Evolutionary conservation across 495 filamentous ascomycete species (phyloP), one percentile per base, ranked within the genome.

Genomic region (Tuber melanosporum): DNA sequence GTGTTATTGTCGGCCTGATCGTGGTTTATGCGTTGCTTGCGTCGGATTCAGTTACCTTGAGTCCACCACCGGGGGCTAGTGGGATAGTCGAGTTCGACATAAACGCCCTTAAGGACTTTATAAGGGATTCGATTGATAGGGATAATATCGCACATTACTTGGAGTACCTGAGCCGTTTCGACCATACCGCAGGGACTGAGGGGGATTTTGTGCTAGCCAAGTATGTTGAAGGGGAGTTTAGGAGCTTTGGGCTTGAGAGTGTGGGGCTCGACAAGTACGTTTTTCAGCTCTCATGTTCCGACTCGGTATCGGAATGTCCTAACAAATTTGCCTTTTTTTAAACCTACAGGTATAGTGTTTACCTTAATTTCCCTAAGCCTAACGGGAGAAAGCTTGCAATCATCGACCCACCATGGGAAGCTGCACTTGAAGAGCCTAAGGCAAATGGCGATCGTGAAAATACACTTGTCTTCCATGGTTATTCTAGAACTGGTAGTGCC

Each of bases 101-200:
- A 43, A 91, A 90, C 87, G 88, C 78, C 82, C 90, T 91, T 81
- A 89, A 89, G 83, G 88, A 86, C 49, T 93, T 90, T 84, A 88
- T 93, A 26, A 91, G 94, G 82, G 85, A 85, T 20, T 88, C 89
- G 76, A 87, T 95, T 76, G 89, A 94, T 77, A 86, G 87, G 49
- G 86, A 87, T 69, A 85, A 85, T 76, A 95, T 99, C 76, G 86
- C 87, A 74, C 90, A 91, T 52, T 91, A 91, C 78, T 79, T 97
- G 73, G 86, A 86, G 79, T 90, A 92, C 81, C 87, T 95, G 74
- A 94, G 92, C 36, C 86, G 86, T 42, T 96, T 90, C 81, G 90
- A 94, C 77, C 95, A 98, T 84, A 86, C 98, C 57, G 95, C 94
- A 5, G 95, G 95, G 43, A 95, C 93, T 7, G 91, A 95, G 84